Evolutionary conservation across 306 rosid species (phyloP), one percentile per base, ranked within the genome.

Genomic region (Bauhinia variegata): DNA sequence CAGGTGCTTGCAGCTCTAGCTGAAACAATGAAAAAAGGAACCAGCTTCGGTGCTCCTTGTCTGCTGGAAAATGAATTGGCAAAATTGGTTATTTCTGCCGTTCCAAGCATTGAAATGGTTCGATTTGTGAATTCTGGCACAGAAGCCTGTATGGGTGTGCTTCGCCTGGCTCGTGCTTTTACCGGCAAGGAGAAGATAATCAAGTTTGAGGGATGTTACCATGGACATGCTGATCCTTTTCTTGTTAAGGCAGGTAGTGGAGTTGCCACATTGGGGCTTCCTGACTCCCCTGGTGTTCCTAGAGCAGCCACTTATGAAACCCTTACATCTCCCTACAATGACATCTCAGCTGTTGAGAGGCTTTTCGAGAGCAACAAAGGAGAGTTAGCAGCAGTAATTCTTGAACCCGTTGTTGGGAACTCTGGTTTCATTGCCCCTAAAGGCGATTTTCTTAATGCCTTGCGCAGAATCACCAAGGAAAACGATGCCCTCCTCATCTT

Each of bases 21-120:
- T 60, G 95, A 88, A 77, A 93, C 96, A 41, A 93, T 93, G 96
- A 90, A 86, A 67, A 93, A 93, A 74, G 99, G 99, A 73, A 93
- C 99, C 44, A 93, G 99, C 86, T 90, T 93, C 58, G 99, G 99
- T 8, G 96, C 99, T 7, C 99, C 97, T 59, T 90, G 99, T 65
- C 85, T 88, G 69, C 78, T 88, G n/a, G 97, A 93, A 69, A 93
- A 88, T 61, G 75, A 69, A 55, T 75, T 85, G 23, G 99, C 98
- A 0, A 82, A 93, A 84, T 79, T 84, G 88, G 98, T 93, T 60
- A 89, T 93, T 36, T 63, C 83, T 10, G 96, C 98, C 0, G 96
- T 93, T 59, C 97, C 98, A 10, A 84, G 96, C 85, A 85, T 88
- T 32, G 95, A 93, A 75, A 93, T 93, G 97, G 97, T 93, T 71